phyloP scores from a whole-genome alignment of 2,329 filamentous ascomycete species.

The Drechslera avenae region DNA sequence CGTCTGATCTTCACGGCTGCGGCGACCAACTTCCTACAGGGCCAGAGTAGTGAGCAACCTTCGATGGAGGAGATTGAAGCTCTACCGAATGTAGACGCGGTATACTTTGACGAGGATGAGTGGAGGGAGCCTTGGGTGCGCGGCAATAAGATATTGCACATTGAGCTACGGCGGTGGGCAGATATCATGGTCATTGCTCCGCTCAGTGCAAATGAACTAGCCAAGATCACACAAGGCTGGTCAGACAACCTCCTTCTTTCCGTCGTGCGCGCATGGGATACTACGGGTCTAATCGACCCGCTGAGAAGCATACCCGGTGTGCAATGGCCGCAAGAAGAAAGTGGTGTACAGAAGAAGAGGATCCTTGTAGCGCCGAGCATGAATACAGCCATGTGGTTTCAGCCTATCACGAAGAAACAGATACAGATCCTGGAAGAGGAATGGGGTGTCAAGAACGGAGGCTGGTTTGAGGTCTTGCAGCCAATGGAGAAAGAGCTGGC shows the following conservation, averaged over 20 bases:
- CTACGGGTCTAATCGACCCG: conserved; percentile 47
- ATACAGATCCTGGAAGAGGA: conserved; percentile 71
- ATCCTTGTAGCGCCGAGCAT: conserved; percentile 82
- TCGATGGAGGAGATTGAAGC: conserved; percentile 62
- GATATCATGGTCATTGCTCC: conserved; percentile 81
- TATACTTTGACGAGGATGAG: conserved; percentile 86
- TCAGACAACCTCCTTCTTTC: conserved; percentile 75
- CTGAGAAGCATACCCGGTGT: conserved; percentile 35
- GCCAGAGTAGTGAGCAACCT: conserved; percentile 79
- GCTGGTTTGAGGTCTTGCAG: conserved; percentile 71
- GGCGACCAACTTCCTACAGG: conserved; percentile 75
- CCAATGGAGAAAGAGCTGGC: conserved; percentile 79
- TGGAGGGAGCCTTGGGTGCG: conserved; percentile 80
- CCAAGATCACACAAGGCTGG: conserved; percentile 79
- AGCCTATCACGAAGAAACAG: conserved; percentile 79
- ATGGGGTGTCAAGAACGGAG: conserved; percentile 63
- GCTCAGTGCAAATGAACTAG: conserved; percentile 81
- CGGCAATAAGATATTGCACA: conserved; percentile 83
- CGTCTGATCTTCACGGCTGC: conserved; percentile 80
- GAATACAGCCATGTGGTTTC: conserved; percentile 90
- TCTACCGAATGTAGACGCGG: conserved; percentile 74
- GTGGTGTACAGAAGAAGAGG: conserved; percentile 53
- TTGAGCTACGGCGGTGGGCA: conserved; percentile 83
- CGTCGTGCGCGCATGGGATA: conserved; percentile 88
- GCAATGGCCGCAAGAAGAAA: conserved; percentile 25